Conservation (phyloP, 2,329 filamentous ascomycete genomes). For the Fusarium graminum region DNA sequence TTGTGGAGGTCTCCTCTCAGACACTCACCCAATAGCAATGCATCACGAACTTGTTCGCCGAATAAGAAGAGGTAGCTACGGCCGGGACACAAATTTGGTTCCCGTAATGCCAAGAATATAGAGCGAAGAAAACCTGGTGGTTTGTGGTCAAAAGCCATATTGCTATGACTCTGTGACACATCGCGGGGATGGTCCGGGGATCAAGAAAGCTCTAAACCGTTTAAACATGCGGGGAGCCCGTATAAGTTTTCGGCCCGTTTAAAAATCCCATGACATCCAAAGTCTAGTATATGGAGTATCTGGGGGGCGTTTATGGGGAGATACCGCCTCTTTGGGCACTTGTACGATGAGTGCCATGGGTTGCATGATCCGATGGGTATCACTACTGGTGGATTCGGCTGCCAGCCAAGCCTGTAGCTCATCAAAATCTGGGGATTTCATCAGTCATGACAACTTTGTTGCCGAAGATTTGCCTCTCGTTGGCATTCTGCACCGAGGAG, state of each 20-base stretch:
- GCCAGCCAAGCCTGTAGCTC: constrained; percentile 14
- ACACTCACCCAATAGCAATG: constrained; percentile 11
- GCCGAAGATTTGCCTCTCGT: constrained; percentile 2
- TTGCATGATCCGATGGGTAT: constrained; percentile 4
- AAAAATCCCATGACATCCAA: constrained; percentile 31
- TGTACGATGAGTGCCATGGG: not conserved
- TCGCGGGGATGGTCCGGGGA: constrained; percentile 42
- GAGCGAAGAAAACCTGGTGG: constrained; percentile 11
- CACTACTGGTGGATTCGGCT: constrained; percentile 17
- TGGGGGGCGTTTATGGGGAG: not conserved
- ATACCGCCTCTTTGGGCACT: constrained; percentile 1
- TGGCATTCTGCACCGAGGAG: constrained; percentile 1
- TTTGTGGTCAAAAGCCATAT: constrained; percentile 5
- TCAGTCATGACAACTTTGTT: not conserved
- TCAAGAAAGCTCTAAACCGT: constrained; percentile 24
- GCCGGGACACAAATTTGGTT: not conserved
- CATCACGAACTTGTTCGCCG: not conserved
- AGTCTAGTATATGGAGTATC: constrained; percentile 5
- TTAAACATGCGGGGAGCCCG: constrained; percentile 38
- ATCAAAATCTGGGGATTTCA: not conserved
- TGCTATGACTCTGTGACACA: constrained; percentile 13
- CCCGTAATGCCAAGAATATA: constrained; percentile 10
- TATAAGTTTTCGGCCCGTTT: constrained; percentile 39
- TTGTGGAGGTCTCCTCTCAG: not conserved
- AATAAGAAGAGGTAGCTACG: not conserved